Base-by-base conservation (phyloP, 148 eudicot genomes). In the Diospyros lotus region DNA sequence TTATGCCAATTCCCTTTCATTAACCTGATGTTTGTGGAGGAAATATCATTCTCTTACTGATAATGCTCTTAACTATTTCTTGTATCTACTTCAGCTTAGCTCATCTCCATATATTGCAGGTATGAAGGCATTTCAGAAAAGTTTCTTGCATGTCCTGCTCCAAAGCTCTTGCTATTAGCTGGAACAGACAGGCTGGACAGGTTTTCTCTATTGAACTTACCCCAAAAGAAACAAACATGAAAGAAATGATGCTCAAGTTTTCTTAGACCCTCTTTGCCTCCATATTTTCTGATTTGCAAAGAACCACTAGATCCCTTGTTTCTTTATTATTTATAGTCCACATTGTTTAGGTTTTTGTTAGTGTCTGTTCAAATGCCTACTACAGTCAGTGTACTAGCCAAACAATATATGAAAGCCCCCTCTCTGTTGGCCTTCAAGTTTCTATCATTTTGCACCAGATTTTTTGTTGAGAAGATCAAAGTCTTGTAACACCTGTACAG, bases 131-230 rank as follows among this genome's bases (percentile, higher is more conserved):
- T 94, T 76, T 94, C 98, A 58, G 97, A 91, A 66, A 94, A 87
- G 46, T 94, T 90, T 68, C 72, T 94, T 70, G 86, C 93, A 44
- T 86, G 83, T 79, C 89, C 93, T 55, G 97, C 87, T 56, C 87
- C 98, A 40, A 94, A 94, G 85, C 86, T 94, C 76, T 82, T 94
- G 77, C 86, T 94, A 71, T 80, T 94, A 73, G 98, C 98, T 60
- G 98, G 97, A 76, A 94, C 98, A 46, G 98, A 94, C 79, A 86
- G 98, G 78, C 90, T 94, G 76, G 98, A 94, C 97, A 91, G 90
- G 98, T 93, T 84, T 53, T 58, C 56, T 69, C 67, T 9, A 38
- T 58, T 28, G 14, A 52, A 66, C 54, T 75, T 46, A 3, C 56
- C 69, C 42, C 11, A 73, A 51, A 50, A 71, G 10, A 14, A 12